A percentile compares a stretch with the other conserved stretches of the same genome.
Evolutionary conservation across 805 yeast species (phyloP).

Genomic region (Jamesozyma spencerorum): DNA sequence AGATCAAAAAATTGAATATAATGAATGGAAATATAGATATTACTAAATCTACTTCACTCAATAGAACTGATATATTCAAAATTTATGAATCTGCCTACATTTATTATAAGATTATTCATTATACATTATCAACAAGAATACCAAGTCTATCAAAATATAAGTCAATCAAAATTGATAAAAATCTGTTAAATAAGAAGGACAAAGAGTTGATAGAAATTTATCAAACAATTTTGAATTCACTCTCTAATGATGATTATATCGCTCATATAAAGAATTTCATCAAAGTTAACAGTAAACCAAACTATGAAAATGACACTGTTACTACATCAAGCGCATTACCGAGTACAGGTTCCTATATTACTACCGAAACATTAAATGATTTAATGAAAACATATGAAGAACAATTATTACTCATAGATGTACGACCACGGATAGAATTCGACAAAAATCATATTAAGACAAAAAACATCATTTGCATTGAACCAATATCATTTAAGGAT

Average conservation of each 20-base stretch:
- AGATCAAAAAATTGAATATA: constrained; percentile 10
- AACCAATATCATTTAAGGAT: constrained; percentile 51
- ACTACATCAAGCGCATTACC: background rate
- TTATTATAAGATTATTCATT: constrained; percentile 30
- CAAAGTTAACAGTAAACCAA: constrained; percentile 7
- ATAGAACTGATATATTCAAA: constrained; percentile 9
- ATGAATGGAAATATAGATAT: background rate
- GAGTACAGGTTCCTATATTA: constrained; percentile 7
- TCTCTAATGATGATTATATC: constrained; percentile 25
- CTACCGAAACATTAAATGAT: constrained; percentile 9
- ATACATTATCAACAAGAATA: constrained; percentile 20
- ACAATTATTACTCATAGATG: constrained; percentile 56
- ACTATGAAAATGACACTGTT: background rate
- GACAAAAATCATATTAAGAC: constrained; percentile 54
- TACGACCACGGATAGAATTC: constrained; percentile 52
- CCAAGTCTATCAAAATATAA: constrained; percentile 22
- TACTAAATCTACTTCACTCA: background rate
- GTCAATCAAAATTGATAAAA: constrained; percentile 13
- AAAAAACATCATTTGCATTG: constrained; percentile 58
- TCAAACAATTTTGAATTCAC: constrained; percentile 24
- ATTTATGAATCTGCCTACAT: constrained; percentile 27
- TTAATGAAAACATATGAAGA: constrained; percentile 9
- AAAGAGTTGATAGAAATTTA: constrained; percentile 26
- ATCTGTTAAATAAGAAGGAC: constrained; percentile 10
- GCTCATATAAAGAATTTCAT: constrained; percentile 19